Percentiles rank a stretch among this genome's conserved stretches.
phyloP scores from a whole-genome alignment of 768 basidiomycete genomes.

The Kwoniella botswanensis region DNA sequence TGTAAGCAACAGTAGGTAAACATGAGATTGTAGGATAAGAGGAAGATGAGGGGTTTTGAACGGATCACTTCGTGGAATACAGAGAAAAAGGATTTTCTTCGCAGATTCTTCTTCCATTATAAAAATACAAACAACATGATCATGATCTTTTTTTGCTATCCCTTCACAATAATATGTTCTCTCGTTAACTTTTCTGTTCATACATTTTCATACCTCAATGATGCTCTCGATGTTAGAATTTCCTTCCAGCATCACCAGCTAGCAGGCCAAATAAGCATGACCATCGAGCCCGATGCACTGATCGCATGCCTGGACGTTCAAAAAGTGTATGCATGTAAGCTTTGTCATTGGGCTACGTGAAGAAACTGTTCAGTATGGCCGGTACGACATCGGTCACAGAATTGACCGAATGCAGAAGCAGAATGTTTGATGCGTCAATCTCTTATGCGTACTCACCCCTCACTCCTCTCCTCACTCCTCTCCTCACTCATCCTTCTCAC shows the following conservation, averaged over 20 bases:
- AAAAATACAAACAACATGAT: background rate
- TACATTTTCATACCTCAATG: background rate
- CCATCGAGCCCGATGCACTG: background rate
- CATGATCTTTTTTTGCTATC: constrained; percentile 2
- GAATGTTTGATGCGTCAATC: no score
- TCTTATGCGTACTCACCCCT: background rate
- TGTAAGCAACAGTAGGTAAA: constrained; percentile 47
- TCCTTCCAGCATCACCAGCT: background rate
- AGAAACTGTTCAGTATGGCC: background rate
- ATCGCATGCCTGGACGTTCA: background rate
- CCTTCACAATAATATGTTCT: background rate
- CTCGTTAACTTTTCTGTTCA: constrained; percentile 3
- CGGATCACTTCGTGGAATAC: background rate
- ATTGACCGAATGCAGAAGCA: background rate
- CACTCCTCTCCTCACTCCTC: no score
- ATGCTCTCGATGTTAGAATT: constrained; percentile 12
- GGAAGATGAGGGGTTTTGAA: background rate
- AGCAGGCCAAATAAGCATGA: background rate
- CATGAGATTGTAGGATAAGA: background rate
- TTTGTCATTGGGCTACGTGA: no score
- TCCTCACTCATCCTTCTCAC: background rate
- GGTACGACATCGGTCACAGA: background rate
- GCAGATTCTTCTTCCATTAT: background rate
- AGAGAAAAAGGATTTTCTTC: background rate
- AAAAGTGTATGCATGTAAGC: no score